Conservation (phyloP, 371 early-diverging fungal species). For the Mucor circinelloides region DNA sequence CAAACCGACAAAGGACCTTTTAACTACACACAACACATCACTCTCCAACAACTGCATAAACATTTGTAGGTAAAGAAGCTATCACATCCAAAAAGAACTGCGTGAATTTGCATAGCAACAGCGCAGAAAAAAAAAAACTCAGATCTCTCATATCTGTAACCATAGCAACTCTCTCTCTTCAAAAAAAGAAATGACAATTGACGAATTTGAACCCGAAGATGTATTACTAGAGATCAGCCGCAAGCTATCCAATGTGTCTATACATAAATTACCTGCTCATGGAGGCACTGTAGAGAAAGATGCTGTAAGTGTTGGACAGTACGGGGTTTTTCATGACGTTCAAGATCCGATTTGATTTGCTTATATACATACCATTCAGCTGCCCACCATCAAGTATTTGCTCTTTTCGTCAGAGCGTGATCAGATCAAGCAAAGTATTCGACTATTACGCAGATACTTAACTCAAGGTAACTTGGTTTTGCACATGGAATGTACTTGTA, state of each 20-base stretch:
- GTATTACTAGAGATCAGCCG: slow-evolving; percentile 40
- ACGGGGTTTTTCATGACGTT: slow-evolving; percentile 12
- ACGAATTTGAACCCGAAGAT: slow-evolving; percentile 45
- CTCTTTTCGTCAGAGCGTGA: slow-evolving; percentile 25
- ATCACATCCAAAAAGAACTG: background rate
- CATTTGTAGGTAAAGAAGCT: background rate
- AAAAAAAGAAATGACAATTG: slow-evolving; percentile 41
- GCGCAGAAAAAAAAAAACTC: background rate
- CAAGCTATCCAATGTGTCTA: slow-evolving; percentile 44
- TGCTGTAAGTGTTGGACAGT: slow-evolving; percentile 19
- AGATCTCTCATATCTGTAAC: background rate
- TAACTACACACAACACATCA: background rate
- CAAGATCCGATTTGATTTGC: slow-evolving; percentile 14
- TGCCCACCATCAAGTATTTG: slow-evolving; percentile 25
- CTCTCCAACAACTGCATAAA: background rate
- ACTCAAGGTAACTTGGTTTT: slow-evolving; percentile 34
- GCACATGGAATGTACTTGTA: background rate
- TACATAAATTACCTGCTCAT: slow-evolving; percentile 25
- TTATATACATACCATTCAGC: slow-evolving; percentile 5
- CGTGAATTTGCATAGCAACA: slow-evolving; percentile 1
- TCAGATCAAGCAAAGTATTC: slow-evolving; percentile 28
- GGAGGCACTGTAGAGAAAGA: slow-evolving; percentile 26
- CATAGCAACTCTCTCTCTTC: background rate
- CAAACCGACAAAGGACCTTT: background rate
- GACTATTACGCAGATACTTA: slow-evolving; percentile 38